Conservation (phyloP, 768 basidiomycete genomes). For the Kwoniella shandongensis region DNA sequence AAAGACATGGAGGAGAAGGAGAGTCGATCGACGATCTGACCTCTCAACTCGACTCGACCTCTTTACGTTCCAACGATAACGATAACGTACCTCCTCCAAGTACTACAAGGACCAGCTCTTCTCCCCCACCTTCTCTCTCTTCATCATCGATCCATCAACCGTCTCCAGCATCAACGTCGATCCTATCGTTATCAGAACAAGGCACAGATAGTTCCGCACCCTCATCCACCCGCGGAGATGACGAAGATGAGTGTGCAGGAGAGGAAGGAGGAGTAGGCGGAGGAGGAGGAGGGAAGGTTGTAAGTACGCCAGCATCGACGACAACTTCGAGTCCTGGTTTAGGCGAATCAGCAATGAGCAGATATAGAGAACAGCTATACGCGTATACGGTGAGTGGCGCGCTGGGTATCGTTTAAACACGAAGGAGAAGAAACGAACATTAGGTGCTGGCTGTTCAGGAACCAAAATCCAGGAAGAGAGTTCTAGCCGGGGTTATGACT, state of each 20-base stretch:
- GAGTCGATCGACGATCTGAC: constrained; percentile 1
- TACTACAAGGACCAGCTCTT: too few species aligned
- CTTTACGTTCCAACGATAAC: background rate
- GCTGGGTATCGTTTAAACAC: background rate
- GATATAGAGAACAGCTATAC: constrained; percentile 20
- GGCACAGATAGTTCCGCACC: too few species aligned
- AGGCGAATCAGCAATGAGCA: background rate
- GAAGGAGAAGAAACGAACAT: too few species aligned
- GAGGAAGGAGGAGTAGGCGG: constrained; percentile 8
- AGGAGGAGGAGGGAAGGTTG: constrained; percentile 13
- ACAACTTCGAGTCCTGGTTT: background rate
- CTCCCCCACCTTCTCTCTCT: background rate
- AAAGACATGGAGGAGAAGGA: background rate
- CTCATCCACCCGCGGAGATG: too few species aligned
- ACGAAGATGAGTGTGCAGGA: constrained; percentile 3
- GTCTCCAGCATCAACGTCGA: constrained; percentile 12
- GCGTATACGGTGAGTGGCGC: constrained; percentile 25
- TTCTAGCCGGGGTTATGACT: too few species aligned
- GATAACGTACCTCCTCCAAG: background rate
- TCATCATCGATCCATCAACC: too few species aligned
- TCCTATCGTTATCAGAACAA: constrained; percentile 16
- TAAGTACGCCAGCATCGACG: background rate
- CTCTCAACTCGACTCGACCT: constrained; percentile 7
- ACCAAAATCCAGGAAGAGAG: background rate
- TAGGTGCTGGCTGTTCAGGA: background rate